phyloP scores from a whole-genome alignment of 768 basidiomycete genomes.

The Trametes coccinea region DNA sequence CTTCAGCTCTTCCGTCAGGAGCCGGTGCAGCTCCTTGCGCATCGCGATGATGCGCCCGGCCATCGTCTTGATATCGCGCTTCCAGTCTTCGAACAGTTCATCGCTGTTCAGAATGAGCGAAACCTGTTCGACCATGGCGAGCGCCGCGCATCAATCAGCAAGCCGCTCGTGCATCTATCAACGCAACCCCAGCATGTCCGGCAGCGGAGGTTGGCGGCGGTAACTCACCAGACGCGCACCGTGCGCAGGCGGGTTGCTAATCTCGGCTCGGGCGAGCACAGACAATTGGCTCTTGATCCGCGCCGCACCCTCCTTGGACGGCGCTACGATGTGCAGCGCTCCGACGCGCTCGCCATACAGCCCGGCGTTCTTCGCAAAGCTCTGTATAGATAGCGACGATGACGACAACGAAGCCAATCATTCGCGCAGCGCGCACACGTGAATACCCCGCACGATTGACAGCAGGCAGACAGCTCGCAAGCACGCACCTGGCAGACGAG shows the following conservation, averaged over 20 bases:
- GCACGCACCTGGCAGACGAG: slow-evolving; percentile 81
- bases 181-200: not conserved
- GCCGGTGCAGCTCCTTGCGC: slow-evolving; percentile 74
- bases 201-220: not conserved
- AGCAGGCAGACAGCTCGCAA: not conserved
- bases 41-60: slow-evolving; percentile 89
- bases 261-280: slow-evolving; percentile 90
- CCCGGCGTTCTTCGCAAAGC: slow-evolving; percentile 97
- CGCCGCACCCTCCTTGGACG: slow-evolving; percentile 61
- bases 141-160: slow-evolving; percentile 9
- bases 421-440: not conserved
- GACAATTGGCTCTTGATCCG: slow-evolving; percentile 86
- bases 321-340: slow-evolving; percentile 82
- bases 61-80: slow-evolving; percentile 88
- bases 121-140: slow-evolving; percentile 46
- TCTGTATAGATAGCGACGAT: slow-evolving; percentile 46
- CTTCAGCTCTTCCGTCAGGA: slow-evolving; percentile 75
- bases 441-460: not conserved
- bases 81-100: slow-evolving; percentile 85
- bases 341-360: slow-evolving; percentile 94
- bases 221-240: slow-evolving; percentile 82
- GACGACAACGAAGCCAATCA: not conserved
- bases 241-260: slow-evolving; percentile 91
- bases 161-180: not conserved
- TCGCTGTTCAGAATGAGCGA: slow-evolving; percentile 77